These are phyloP conservation scores for Chytridium lagenaria DNA, from an alignment of 371 early-diverging fungal genomes.

Conservation along the genomic window DNA sequence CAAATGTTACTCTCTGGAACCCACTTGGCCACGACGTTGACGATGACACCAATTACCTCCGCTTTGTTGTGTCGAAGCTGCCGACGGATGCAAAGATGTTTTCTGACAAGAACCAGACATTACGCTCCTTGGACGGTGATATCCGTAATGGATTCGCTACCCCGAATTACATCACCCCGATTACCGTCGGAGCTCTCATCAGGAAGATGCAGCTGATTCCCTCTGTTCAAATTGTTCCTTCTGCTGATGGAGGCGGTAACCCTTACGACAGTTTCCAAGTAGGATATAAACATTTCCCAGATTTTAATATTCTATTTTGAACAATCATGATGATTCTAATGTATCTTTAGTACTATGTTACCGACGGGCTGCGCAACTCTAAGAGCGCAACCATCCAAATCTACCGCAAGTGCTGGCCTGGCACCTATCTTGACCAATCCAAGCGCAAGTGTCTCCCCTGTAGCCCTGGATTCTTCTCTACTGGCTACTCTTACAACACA, in stretches of 20 bases:
- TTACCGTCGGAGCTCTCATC: slow-evolving; percentile 14
- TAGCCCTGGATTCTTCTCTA: slow-evolving; percentile 11
- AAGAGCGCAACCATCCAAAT: slow-evolving; percentile 13
- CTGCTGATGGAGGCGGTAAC: slow-evolving; percentile 20
- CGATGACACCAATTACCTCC: slow-evolving; percentile 22
- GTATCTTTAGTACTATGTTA: slow-evolving; percentile 27
- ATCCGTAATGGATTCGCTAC: not conserved
- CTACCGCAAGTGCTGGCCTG: slow-evolving; percentile 21
- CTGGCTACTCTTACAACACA: not conserved
- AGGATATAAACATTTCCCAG: too few relatives aligned
- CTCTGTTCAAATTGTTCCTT: slow-evolving; percentile 3
- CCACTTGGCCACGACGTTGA: slow-evolving; percentile 20
- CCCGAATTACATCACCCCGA: not conserved
- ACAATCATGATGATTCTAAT: too few relatives aligned
- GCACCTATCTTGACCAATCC: slow-evolving; percentile 23
- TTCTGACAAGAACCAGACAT: slow-evolving; percentile 1
- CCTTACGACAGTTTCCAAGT: slow-evolving; percentile 23
- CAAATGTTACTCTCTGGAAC: not conserved
- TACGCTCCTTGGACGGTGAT: slow-evolving; percentile 16
- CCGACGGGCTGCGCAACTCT: slow-evolving; percentile 22
- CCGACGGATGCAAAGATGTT: slow-evolving; percentile 14
- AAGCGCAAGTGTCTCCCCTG: slow-evolving; percentile 6
- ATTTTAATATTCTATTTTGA: too few relatives aligned
- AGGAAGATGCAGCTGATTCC: slow-evolving; percentile 5
- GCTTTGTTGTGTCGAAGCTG: slow-evolving; percentile 19